phyloP scores from a whole-genome alignment of 345 rosid species.

The Brassica juncea region DNA sequence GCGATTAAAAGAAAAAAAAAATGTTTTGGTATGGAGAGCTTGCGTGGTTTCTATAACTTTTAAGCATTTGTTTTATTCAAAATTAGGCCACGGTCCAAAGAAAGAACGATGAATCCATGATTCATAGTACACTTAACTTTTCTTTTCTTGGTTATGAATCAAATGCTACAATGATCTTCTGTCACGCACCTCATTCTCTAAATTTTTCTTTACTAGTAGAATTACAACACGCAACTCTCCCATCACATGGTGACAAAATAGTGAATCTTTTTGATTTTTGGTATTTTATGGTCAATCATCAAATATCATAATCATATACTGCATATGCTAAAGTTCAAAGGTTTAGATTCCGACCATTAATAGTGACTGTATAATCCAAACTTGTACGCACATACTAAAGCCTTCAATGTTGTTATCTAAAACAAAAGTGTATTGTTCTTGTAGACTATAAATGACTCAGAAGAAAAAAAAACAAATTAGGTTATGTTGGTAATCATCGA shows the following conservation, averaged over 20 bases:
- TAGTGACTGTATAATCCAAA: conserved; percentile 1
- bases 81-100: conserved; percentile 25
- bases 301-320: background rate
- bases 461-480: background rate
- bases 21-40: conserved; percentile 1
- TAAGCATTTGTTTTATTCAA: background rate
- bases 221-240: conserved; percentile 29
- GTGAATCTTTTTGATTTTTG: conserved; percentile 34
- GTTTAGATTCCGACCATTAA: background rate
- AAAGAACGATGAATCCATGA: conserved; percentile 18
- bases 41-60: conserved; percentile 12
- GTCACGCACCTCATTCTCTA: background rate
- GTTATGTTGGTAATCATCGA: conserved; percentile 14
- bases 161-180: background rate
- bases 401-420: background rate
- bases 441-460: background rate
- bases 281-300: conserved; percentile 27
- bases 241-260: conserved; percentile 22
- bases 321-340: background rate
- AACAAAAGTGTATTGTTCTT: background rate
- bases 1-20: background rate
- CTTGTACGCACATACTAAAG: background rate
- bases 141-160: conserved; percentile 2
- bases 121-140: conserved; percentile 31
- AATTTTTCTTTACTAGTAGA: background rate